Evolutionary conservation across 495 filamentous ascomycete genomes (phyloP), one percentile per base, ranked within the genome.

Genomic region (Neurospora terricola): DNA sequence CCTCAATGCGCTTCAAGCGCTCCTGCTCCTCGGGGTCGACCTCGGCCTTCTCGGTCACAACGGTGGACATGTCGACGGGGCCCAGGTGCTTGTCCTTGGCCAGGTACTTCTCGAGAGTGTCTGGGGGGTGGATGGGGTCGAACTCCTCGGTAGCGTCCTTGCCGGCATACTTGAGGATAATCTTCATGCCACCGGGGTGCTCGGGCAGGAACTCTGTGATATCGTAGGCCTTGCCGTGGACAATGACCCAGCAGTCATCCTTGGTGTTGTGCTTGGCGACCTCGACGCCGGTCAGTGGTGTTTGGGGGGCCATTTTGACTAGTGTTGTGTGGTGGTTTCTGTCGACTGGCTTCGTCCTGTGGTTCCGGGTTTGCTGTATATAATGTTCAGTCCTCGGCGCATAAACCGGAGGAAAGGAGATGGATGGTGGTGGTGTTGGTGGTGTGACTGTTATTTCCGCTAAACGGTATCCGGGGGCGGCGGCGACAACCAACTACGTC

Each of bases 81-180:
- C 95, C 95, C n/a, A 97, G 82, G 80, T 98, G 95, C 82, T 96
- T 96, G 66, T 90, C 91, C 74, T 88, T 86, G 79, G 94, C 91
- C 40, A 97, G 89, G 80, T 92, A 97, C 78, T 90, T 92, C 77
- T 93, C 90, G 37, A 93, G 85, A 5, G 91, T 93, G 75, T 94
- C 91, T 11, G 89, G 87, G 23, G 93, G 88, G 78, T 97, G 93
- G 73, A 94, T 91, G 2, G 92, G 91, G 43, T 93, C 92, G 80
- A 91, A 96, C 78, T 90, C 93, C 71, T 90, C 90, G 5, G 93
- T 95, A 8, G 93, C 93, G 83, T 97, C 93, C 82, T 91, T 93
- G 45, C 93, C 84, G 6, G 93, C 93, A 82, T 92, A 93, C 77
- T 92, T 92, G 71, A 97, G 85, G 73, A 97, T 94, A 74, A 94